Base-by-base conservation (phyloP, 345 rosid species). In the Geranium rotundifolium region DNA sequence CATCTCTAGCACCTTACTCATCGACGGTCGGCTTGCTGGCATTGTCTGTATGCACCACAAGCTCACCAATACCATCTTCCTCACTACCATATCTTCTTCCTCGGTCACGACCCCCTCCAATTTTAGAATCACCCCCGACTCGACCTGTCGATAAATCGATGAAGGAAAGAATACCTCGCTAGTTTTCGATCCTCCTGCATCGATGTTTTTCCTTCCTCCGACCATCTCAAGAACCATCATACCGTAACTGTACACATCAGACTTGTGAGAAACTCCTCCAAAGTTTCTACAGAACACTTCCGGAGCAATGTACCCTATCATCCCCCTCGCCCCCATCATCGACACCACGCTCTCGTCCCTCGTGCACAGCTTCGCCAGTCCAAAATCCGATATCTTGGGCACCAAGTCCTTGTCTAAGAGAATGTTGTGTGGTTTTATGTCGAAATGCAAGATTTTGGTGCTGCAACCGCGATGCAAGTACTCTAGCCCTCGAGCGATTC, bases 341-440 rank as follows among this genome's bases (percentile, higher is more conserved):
- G 83, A 77, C 18, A 81, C 62, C 1, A 60, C 29, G 13, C 80
- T 80, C 17, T 72, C 82, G 2, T 68, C 73, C 5, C 54, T 60
- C 0, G 61, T 64, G 54, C 78, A 73, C 1, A 72, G 63, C 67
- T 78, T 81, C 2, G 86, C 75, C 0, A 84, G 77, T 5, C 83
- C 82, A 0, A 81, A 84, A 54, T 84, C 78, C 0, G 75, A 76
- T 8, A 80, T 82, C 54, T 82, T 80, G 0, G 84, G 81, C 18
- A 70, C 61, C 18, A 76, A 78, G 0, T 78, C 68, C 63, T 66
- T 58, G 0, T 81, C 81, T 4, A 81, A 62, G 63, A 77, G 79
- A 60, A 81, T 69, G 50, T 79, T 78, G 0, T 73, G 77, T 17
- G 85, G 81, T 34, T 77, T 84, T 68, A 80, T 76, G 59, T 83